A percentile compares a stretch with the other conserved stretches of the same genome.
phyloP scores from a whole-genome alignment of 352 stramenopile species.

The Pythium grandisporangium region DNA sequence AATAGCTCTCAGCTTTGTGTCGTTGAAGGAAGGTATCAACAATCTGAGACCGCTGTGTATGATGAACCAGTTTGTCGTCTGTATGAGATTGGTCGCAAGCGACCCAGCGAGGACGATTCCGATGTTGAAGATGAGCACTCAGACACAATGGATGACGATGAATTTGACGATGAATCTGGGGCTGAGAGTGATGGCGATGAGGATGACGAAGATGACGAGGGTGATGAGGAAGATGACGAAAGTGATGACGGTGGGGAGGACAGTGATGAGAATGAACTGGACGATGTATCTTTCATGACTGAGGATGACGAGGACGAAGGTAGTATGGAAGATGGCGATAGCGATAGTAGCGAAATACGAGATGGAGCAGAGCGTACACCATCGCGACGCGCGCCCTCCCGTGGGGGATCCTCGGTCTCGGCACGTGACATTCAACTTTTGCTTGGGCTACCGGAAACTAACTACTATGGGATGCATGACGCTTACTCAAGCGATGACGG shows the following conservation, averaged over 20 bases:
- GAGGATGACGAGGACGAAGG: conserved; percentile 22
- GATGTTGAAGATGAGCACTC: conserved; percentile 73
- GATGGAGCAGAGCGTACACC: too few species aligned
- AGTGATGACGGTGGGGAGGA: conserved; percentile 35
- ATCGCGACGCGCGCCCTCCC: too few species aligned
- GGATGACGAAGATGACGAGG: conserved; percentile 33
- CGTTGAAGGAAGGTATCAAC: conserved; percentile 66
- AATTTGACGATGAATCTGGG: conserved; percentile 64
- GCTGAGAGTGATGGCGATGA: conserved; percentile 27
- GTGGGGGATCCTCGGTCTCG: conserved; percentile 4
- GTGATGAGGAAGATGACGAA: conserved; percentile 37
- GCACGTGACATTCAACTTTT: conserved; percentile 53
- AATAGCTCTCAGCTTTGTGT: conserved; percentile 61
- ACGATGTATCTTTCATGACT: conserved; percentile 9
- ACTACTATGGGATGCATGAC: conserved; percentile 62
- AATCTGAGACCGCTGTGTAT: conserved; percentile 43
- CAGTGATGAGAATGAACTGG: conserved; percentile 16
- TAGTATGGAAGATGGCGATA: conserved; percentile 20
- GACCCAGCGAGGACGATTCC: conserved; percentile 80
- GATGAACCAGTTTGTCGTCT: conserved; percentile 75
- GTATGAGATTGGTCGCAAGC: conserved; percentile 84
- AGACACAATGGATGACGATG: conserved; percentile 64
- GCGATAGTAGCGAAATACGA: too few species aligned
- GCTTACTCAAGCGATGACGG: conserved; percentile 76
- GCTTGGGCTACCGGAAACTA: conserved; percentile 57